A percentile compares a stretch with the other conserved stretches of the same genome.
phyloP scores from a whole-genome alignment of 345 rosid species.

The Psidium guajava region DNA sequence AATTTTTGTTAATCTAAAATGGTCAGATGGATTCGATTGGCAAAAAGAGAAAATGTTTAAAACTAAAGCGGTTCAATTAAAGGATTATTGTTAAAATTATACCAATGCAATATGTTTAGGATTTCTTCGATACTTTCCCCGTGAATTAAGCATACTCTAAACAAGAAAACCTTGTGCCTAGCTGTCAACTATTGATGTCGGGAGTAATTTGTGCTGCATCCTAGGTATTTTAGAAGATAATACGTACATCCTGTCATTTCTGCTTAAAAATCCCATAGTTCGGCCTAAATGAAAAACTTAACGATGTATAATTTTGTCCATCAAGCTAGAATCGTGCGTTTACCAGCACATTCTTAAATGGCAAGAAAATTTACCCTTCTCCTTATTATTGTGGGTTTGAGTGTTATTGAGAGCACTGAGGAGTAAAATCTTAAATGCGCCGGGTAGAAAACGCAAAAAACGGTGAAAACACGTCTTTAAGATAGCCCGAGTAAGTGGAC shows the following conservation, averaged over 20 bases:
- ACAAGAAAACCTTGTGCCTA: background rate
- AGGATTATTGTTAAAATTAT: too few species aligned
- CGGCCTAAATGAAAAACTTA: rapidly evolving
- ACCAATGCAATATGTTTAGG: too few species aligned
- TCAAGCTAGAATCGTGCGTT: too few species aligned
- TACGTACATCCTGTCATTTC: background rate
- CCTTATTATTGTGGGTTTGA: background rate
- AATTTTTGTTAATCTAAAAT: too few species aligned
- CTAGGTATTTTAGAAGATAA: background rate
- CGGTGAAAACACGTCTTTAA: too few species aligned
- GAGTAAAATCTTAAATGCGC: background rate
- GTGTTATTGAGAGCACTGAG: background rate
- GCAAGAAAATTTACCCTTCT: background rate
- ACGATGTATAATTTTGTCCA: background rate
- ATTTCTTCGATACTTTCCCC: too few species aligned
- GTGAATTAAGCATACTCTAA: background rate
- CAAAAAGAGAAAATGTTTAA: too few species aligned
- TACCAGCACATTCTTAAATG: too few species aligned
- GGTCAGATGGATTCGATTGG: too few species aligned
- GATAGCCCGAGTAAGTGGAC: too few species aligned
- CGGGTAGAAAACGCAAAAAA: too few species aligned
- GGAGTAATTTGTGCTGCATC: background rate
- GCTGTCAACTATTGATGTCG: background rate
- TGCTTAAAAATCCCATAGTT: background rate
- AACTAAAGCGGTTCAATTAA: too few species aligned